These are phyloP conservation scores for Rhizopus arrhizus DNA, from an alignment of 371 early-diverging fungal species.

Conservation along the genomic window DNA sequence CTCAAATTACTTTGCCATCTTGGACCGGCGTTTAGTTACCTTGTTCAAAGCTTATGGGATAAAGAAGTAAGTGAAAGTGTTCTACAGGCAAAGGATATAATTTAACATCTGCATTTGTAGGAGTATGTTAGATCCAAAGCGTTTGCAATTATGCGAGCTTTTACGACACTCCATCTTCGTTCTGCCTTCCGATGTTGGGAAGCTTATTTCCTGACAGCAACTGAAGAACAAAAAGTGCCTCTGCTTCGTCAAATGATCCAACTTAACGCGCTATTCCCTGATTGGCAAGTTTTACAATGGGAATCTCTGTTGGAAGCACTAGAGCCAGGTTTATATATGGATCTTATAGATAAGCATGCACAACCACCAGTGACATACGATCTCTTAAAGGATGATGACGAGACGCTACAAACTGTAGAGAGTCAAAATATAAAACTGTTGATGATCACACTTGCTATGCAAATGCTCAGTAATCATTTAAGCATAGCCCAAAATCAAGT, in stretches of 20 bases:
- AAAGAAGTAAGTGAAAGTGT: constrained; percentile 38
- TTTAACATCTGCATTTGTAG: constrained; percentile 10
- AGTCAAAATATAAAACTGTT: constrained; percentile 38
- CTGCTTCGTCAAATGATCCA: constrained; percentile 53
- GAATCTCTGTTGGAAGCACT: constrained; percentile 50
- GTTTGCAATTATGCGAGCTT: constrained; percentile 41
- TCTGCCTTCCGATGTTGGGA: constrained; percentile 63
- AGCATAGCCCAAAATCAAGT: constrained; percentile 42
- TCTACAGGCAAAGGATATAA: too few relatives aligned
- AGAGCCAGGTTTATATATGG: constrained; percentile 31
- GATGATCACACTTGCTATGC: constrained; percentile 51
- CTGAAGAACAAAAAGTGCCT: constrained; percentile 36
- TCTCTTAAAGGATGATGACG: not conserved
- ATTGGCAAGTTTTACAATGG: constrained; percentile 62
- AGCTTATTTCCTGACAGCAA: constrained; percentile 54
- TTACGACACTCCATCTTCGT: constrained; percentile 48
- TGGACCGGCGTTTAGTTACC: constrained; percentile 57
- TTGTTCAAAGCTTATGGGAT: constrained; percentile 55
- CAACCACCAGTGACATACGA: not conserved
- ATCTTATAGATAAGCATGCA: constrained; percentile 38
- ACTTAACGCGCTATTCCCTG: constrained; percentile 53
- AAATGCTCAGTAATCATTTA: constrained; percentile 54
- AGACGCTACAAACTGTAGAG: constrained; percentile 23
- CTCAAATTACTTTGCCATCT: constrained; percentile 46
- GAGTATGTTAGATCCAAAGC: constrained; percentile 59